A percentile compares a stretch with the other conserved stretches of the same genome.
Conservation (phyloP, 495 filamentous ascomycete species). For the Halenospora varia region DNA sequence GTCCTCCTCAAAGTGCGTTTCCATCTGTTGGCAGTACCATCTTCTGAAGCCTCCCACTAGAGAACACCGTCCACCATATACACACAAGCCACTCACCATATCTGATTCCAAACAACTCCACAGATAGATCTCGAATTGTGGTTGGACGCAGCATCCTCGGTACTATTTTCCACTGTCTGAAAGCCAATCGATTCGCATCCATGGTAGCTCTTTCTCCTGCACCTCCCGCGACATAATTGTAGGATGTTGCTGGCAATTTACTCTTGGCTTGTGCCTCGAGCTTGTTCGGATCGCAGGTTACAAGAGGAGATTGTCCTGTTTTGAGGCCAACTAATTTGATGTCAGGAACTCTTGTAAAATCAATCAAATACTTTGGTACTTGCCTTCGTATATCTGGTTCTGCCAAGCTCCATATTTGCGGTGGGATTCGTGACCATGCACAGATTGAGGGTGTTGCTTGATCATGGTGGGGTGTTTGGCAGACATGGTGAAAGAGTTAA, state of each 20-base stretch:
- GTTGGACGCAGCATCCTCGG: slow-evolving; percentile 40
- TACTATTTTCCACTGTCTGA: slow-evolving; percentile 60
- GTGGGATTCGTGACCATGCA: slow-evolving; percentile 7
- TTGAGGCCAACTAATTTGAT: too few species aligned
- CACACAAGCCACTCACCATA: too few species aligned
- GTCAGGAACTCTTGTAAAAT: too few species aligned
- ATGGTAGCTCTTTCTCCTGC: slow-evolving; percentile 62
- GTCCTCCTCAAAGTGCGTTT: too few species aligned
- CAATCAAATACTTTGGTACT: neutral
- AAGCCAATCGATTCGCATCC: slow-evolving; percentile 60
- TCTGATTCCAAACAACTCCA: slow-evolving; percentile 53
- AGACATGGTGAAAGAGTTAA: slow-evolving; percentile 1
- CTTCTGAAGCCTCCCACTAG: too few species aligned
- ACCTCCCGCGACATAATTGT: slow-evolving; percentile 60
- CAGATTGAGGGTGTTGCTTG: slow-evolving; percentile 8
- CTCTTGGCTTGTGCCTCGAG: slow-evolving; percentile 53
- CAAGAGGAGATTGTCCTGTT: too few species aligned
- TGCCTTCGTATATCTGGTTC: slow-evolving; percentile 16
- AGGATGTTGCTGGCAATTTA: slow-evolving; percentile 42
- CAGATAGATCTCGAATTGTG: slow-evolving; percentile 42
- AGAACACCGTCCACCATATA: too few species aligned
- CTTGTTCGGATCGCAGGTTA: slow-evolving; percentile 58
- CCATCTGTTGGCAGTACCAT: too few species aligned
- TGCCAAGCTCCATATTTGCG: slow-evolving; percentile 21
- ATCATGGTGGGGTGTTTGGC: slow-evolving; percentile 3